Base-by-base conservation (phyloP, 2,329 filamentous ascomycete species). In the Stagonosporopsis chrysanthemi region DNA sequence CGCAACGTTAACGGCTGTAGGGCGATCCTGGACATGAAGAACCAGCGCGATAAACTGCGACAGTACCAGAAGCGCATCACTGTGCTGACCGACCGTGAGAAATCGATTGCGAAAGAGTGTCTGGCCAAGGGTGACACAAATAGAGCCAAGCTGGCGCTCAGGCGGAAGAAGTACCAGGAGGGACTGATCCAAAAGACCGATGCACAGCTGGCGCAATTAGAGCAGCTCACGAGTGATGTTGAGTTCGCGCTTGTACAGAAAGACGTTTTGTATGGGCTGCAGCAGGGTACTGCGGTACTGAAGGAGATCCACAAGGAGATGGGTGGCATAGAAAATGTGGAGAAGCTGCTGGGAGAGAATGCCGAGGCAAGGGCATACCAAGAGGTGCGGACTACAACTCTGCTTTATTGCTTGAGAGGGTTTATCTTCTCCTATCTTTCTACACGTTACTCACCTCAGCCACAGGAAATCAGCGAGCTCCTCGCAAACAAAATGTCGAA, bases 171-270 rank as follows among this genome's bases (percentile, higher is more conserved):
- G 77, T 98, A 97, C 82, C 95, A 99, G 76, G 91, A 98, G 76
- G 89, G 90, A 24, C 84, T 98, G 22, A 84, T 98, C 12, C 83
- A 86, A 59, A 94, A 96, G 81, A 97, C 94, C 12, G 94, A 99
- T 78, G 86, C 87, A 54, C 94, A 98, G 80, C 86, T 99, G n/a
- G 92, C 91, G 65, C 92, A 97, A 78, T 83, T 99, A 19, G 93
- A 99, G 81, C 88, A 91, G 72, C 81, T 99, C 65, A 95, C 91
- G 8, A 86, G 87, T 52, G 92, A 88, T 74, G 92, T 99, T 70
- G 95, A 99, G 79, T 99, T 99, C 78, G 92, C 95, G 36, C 85
- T 94, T 24, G 95, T 99, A 65, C 94, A 98, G 77, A 98, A 97
- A 80, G 95, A 98, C 80, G 90, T 99, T 35, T 75, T 99, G 4